Percentiles rank a stretch among this genome's conserved stretches.
Evolutionary conservation across 2,329 filamentous ascomycete species (phyloP).

Genomic region (Exophiala sp.): DNA sequence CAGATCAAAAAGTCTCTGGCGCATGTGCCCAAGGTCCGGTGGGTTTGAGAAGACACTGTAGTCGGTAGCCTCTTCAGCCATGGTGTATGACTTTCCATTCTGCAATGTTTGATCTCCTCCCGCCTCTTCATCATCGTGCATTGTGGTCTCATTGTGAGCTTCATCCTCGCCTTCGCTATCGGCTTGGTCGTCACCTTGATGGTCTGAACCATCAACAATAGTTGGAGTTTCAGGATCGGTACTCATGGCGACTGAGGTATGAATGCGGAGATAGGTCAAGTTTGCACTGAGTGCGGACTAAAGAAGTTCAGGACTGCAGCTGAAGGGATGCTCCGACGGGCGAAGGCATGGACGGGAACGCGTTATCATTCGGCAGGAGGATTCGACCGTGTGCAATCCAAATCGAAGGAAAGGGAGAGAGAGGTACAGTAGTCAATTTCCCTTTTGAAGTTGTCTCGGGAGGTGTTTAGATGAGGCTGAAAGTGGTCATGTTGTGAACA

Average conservation of each 20-base stretch:
- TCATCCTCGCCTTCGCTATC: conserved; percentile 19
- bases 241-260: conserved; percentile 14
- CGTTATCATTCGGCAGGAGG: conserved; percentile 13
- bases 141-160: conserved; percentile 16
- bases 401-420: neutral
- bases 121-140: conserved; percentile 14
- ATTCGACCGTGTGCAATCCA: neutral
- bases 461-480: neutral
- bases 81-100: conserved; percentile 17
- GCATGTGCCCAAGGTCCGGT: conserved; percentile 41
- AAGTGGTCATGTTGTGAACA: neutral
- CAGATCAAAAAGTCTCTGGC: conserved; percentile 44
- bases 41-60: conserved; percentile 41
- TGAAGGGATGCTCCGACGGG: conserved; percentile 31
- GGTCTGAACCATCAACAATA: conserved; percentile 9
- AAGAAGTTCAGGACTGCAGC: neutral
- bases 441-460: neutral
- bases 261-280: neutral
- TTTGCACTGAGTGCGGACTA: neutral
- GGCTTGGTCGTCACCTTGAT: conserved; percentile 16
- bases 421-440: neutral
- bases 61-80: conserved; percentile 17
- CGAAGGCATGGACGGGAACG: conserved; percentile 33
- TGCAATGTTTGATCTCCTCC: conserved; percentile 8
- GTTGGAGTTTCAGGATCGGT: conserved; percentile 20